Evolutionary conservation across 495 filamentous ascomycete genomes (phyloP), one percentile per base, ranked within the genome.

Genomic region (Tuber microsphaerosporum): DNA sequence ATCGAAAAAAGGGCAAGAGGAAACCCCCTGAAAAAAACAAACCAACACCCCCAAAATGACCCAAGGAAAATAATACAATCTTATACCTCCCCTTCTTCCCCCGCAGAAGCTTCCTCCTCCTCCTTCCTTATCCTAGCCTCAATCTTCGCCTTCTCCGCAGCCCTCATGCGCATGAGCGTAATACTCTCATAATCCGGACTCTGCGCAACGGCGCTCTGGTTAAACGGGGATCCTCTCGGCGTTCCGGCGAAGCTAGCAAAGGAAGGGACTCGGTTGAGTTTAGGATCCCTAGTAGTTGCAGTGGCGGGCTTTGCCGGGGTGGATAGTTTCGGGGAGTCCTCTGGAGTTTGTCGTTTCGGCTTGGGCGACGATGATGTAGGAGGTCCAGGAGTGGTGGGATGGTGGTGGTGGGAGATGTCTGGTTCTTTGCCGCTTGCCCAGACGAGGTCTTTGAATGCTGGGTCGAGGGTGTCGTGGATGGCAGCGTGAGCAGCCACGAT

Each of bases 141-240:
- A 10, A 82, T 73, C 56, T 74, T 71, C 22, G 77, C 71, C 65
- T 82, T 82, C 73, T 82, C 81, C 43, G 81, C 81, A 1, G 77
- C 80, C 16, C 81, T 73, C 80, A 82, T 80, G 19, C 81, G 77
- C 81, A 82, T 82, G 26, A 82, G 46, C 4, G 81, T 82, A 16
- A 82, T 79, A 26, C 74, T 82, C 45, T 82, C 81, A 34, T 82
- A 82, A 46, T 82, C 81, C 31, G 80, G 68, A 8, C 72, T 71
- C 37, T 76, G 72, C 16, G 65, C 41, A 14, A 34, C 61, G 17
- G 65, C 72, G 41, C 41, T 51, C 44, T 26, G 14, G 34, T 74
- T 75, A 22, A 73, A 48, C 56, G 69, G 22, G 3, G 74, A 68
- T 42, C 39, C 74, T 22, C 48, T 65, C 2, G 71, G 42, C 16